Conservation (phyloP, 2,329 filamentous ascomycete species). For the Aspergillus tanneri region DNA sequence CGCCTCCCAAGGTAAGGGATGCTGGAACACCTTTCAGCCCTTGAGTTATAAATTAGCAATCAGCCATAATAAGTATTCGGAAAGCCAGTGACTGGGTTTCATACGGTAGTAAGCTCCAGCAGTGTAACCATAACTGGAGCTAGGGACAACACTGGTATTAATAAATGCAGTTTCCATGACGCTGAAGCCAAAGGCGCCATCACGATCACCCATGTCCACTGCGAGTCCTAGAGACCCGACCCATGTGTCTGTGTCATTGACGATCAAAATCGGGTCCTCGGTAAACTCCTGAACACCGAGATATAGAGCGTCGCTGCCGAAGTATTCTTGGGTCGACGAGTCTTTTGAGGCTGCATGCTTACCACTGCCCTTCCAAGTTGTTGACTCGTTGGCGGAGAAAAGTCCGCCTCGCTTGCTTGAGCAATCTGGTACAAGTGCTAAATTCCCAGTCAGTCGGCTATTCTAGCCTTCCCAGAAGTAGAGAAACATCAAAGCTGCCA, state of each 20-base stretch:
- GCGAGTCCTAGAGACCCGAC: background rate
- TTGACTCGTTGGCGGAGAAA: background rate
- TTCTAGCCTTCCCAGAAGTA: background rate
- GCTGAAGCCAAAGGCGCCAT: background rate
- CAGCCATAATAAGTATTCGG: too few species aligned
- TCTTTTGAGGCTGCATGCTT: background rate
- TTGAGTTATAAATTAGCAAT: background rate
- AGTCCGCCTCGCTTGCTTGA: background rate
- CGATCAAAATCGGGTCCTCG: background rate
- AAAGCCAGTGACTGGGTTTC: background rate
- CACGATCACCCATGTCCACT: background rate
- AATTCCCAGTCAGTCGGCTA: background rate
- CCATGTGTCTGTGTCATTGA: conserved; percentile 1
- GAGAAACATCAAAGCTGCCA: background rate
- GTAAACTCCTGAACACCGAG: background rate
- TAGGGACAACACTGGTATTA: background rate
- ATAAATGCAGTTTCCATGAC: background rate
- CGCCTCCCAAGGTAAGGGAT: conserved; percentile 1
- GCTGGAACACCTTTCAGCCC: background rate
- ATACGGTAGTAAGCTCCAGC: conserved; percentile 4
- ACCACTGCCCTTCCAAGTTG: background rate
- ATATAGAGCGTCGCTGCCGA: background rate
- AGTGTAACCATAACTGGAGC: conserved; percentile 1
- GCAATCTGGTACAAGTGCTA: background rate
- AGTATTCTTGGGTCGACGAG: background rate